Evolutionary conservation across 805 yeast species (phyloP).

Genomic region (Debaryomyces castellii): DNA sequence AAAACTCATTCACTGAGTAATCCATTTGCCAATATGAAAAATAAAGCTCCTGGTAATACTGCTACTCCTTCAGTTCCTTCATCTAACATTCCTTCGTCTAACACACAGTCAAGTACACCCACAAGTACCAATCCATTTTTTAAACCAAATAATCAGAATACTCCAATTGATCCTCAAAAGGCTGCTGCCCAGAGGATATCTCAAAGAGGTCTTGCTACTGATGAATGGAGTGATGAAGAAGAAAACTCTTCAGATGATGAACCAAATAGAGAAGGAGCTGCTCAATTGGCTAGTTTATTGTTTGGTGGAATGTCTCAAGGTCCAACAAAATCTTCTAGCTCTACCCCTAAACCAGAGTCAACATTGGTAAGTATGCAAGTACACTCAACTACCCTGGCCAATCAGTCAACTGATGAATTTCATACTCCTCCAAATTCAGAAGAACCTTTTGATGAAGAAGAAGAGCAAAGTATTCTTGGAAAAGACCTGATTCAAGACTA

Average conservation of each 20-base stretch:
- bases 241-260: constrained; percentile 45
- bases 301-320: constrained; percentile 52
- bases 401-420: background rate
- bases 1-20: constrained; percentile 31
- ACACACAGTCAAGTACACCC: background rate
- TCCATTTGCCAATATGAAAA: constrained; percentile 46
- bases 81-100: background rate
- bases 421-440: background rate
- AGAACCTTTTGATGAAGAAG: background rate
- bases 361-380: background rate
- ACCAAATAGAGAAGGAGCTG: constrained; percentile 53
- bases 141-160: constrained; percentile 37
- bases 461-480: background rate
- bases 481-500: background rate
- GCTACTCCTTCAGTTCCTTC: too few species aligned
- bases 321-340: constrained; percentile 15
- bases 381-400: background rate
- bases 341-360: constrained; percentile 8
- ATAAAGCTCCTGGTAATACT: too few species aligned
- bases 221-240: constrained; percentile 47
- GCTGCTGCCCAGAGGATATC: constrained; percentile 72
- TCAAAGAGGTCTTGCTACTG: constrained; percentile 55
- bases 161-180: constrained; percentile 51
- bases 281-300: constrained; percentile 53
- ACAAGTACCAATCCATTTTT: constrained; percentile 57